Evolutionary conservation across 2,329 filamentous ascomycete species (phyloP), one percentile per base, ranked within the genome.

Genomic region (Beauveria pseudobassiana): DNA sequence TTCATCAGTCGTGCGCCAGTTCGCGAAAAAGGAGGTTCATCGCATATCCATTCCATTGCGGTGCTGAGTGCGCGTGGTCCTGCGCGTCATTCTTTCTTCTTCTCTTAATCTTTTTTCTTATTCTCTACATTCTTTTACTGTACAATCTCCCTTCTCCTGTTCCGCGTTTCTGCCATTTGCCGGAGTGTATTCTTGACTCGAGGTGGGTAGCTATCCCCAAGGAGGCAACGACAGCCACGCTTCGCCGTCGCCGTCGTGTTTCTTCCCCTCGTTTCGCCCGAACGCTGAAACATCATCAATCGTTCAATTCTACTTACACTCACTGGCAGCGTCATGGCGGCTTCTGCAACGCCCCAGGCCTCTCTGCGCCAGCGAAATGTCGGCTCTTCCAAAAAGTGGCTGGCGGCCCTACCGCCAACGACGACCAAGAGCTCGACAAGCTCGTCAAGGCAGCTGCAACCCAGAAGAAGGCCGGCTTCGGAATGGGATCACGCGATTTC

Each of bases 401-500:
- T 56, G 64, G 76, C 75, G 68, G 77, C 68, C 61, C 73, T 66
- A 53, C 69, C 66, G 53, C 69, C 72, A 64, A 69, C 62, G 69
- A 72, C 73, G 68, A 72, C 65, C 64, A 75, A 42, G 80, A 82
- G 61, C 69, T 82, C 67, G 82, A 86, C 68, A 78, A 76, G 69
- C 71, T 83, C 64, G 72, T 76, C 63, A 75, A 77, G 64, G 69
- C 73, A 24, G 71, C 72, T 14, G 66, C 73, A 52, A 66, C 72
- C 62, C 67, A 68, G 43, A 70, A 73, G 56, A 64, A 73, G 42
- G 69, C 76, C 40, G 76, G 76, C 62, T 82, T 82, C n/a, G 89
- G 89, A 96, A 75, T 87, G 85, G 81, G 90, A 96, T 70, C 96
- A 97, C 80, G 87, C 89, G 81, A 75, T 95, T 66, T 90, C 86